Base-by-base conservation (phyloP, 768 basidiomycete genomes). In the Termitomyces sp. region DNA sequence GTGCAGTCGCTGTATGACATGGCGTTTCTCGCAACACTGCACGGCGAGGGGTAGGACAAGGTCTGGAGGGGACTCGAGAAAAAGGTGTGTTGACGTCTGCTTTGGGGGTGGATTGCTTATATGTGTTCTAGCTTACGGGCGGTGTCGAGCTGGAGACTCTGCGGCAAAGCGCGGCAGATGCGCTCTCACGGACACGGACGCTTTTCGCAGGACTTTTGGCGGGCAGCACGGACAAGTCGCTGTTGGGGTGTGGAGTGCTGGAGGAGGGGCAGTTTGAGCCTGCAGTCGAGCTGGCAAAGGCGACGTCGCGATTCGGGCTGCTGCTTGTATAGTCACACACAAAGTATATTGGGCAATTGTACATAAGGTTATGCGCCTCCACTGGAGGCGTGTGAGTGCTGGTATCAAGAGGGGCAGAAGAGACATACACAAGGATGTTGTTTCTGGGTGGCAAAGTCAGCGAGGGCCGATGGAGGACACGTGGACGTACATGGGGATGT, bases 351-450 rank as follows among this genome's bases (percentile, higher is more conserved):
- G n/a, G n/a, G n/a, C n/a, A n/a, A n/a, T n/a, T n/a, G n/a, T n/a
- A n/a, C n/a, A n/a, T n/a, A n/a, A 14, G 12, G 0, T 73, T 79
- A 91, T 75, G 89, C 89, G 43, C 89, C 90, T 70, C 90, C 90
- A 57, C 90, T 91, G 73, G 57, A 58, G 35, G 28, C 41, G 40
- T 43, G 52, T 57, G 65, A 78, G 54, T 73, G 57, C 48, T 44
- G 17, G 23, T 10, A 7, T 3, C 5, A 16, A 30, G 17, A 23
- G 51, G 43, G 34, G 9, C 45, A 5, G 28, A 28, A 54, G 35
- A 25, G 28, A 92, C 94, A 66, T 82, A 97, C 94, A 97, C 94
- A 60, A 97, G 83, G 65, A 97, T 97, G 71, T 97, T 96, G 77
- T 96, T 97, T 82, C 94, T 96, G 66, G 14, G 55, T 54, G 30